Base-by-base conservation (phyloP, 1,284 basidiomycete species). In the Golubevia pallescens region DNA sequence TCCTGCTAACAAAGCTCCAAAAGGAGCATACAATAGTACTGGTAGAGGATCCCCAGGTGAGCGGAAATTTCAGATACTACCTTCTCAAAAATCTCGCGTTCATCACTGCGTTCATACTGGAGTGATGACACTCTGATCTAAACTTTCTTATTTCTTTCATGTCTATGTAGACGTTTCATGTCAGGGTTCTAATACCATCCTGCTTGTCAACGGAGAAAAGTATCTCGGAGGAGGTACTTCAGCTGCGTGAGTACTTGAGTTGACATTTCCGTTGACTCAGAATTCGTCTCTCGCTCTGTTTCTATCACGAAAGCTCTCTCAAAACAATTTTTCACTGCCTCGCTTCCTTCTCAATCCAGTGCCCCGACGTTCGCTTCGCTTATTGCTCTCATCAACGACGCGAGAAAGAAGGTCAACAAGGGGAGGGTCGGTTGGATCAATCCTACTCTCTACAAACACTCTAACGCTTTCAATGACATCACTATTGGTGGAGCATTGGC, bases 381-480 rank as follows among this genome's bases (percentile, higher is more conserved):
- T 3, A 16, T 64, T 23, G 57, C 63, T 20, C 38, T 64, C 6
- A 32, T 64, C 34, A 64, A 64, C 67, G 57, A 64, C 21, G 56
- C 64, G n/a, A 66, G 81, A 20, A 61, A 75, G 55, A 62, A 65
- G 10, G 28, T 53, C 16, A 56, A 56, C 34, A 64, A 64, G 57
- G 57, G 57, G n/a, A 28, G 63, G 19, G 57, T 64, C n/a, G 63
- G 63, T 24, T 64, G 63, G 63, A 32, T 53, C 56, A 58, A 64
- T n/a, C 42, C 63, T 8, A 60, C 32, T 13, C 54, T 64, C 23
- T 64, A 64, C 42, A 55, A 53, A 58, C 57, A 60, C 63, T 32
- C 63, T 23, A 21, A 16, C 8, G 57, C 53, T 10, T 21, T 64
- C 32, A 60, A 58, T 13, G 63, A 64, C 57, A 8, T 64, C 20